These are phyloP conservation scores for Aureobasidium pullulans DNA, from an alignment of 2,329 filamentous ascomycete genomes.

Conservation along the genomic window DNA sequence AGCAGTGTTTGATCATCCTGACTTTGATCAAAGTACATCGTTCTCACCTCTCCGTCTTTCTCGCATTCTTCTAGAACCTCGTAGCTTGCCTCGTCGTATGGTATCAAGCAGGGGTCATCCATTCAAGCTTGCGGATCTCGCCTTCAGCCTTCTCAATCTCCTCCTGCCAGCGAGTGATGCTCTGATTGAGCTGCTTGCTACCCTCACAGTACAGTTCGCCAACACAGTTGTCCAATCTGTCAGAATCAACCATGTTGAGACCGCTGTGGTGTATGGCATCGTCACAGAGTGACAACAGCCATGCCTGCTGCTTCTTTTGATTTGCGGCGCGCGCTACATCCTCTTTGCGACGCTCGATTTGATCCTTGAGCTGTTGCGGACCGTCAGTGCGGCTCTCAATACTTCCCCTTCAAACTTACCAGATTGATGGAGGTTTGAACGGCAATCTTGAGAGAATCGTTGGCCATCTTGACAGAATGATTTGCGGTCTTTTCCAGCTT, in stretches of 20 bases:
- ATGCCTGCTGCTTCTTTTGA: neutral
- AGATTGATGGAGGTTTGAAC: neutral
- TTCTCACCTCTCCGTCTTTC: too few relatives aligned
- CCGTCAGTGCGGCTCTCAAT: neutral
- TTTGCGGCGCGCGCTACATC: neutral
- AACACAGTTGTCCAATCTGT: neutral
- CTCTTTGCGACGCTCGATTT: neutral
- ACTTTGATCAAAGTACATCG: too few relatives aligned
- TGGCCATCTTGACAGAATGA: neutral
- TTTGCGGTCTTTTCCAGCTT: neutral
- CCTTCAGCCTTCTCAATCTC: neutral
- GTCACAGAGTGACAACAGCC: neutral
- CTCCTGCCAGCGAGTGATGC: neutral
- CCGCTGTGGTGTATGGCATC: too few relatives aligned
- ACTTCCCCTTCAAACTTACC: neutral
- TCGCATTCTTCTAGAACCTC: too few relatives aligned
- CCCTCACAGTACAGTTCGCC: neutral
- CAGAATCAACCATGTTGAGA: neutral
- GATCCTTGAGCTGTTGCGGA: neutral
- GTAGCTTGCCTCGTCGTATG: too few relatives aligned
- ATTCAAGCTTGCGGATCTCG: slow-evolving; percentile 3
- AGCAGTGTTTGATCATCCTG: too few relatives aligned
- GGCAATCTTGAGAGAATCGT: neutral
- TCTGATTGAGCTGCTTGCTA: neutral
- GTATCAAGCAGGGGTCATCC: neutral